Base-by-base conservation (phyloP, 495 filamentous ascomycete species). In the Paragyromitra xinjiangensis region DNA sequence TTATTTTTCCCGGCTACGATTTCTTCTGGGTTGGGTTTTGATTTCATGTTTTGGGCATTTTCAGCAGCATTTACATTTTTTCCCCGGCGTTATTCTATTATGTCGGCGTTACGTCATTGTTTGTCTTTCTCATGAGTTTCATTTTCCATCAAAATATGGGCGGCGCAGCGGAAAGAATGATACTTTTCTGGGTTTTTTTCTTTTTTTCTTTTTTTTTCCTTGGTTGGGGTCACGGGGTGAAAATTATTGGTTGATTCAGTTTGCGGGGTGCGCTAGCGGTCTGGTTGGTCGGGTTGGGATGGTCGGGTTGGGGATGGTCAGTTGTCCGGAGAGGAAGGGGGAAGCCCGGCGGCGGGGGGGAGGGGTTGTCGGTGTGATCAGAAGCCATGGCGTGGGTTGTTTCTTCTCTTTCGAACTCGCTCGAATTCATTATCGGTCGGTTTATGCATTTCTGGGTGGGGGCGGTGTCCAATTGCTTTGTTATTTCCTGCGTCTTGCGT, bases 91-190 rank as follows among this genome's bases (percentile, higher is more conserved):
- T 73, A 76, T 48, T 75, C 6, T 61, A n/a, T 63, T 72, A 14
- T 71, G 34, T 53, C 50, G 67, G 69, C 67, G 73, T 76, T 76
- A 76, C 73, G 73, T 76, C 73, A 76, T 76, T 71, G 67, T 71
- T 72, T 24, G 42, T 53, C 50, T 73, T 73, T 55, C 64, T 68
- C 22, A 56, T 37, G 48, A 64, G 24, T 58, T 63, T 12, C 26
- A 51, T 48, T 58, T 76, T 63, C 68, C 50, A 58, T 50, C 58
- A 64, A 76, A 63, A 71, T 64, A 48, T 71, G 64, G 64, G 64
- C 71, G 62, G 61, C 69, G 61, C 62, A 48, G 70, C 39, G 71
- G 64, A 69, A 74, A 61, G 71, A 56, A 73, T 19, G 69, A 68
- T 74, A 50, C 71, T 58, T 59, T 74, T 74, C 69, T 14, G 64